Evolutionary conservation across 331 rosid genomes (phyloP).

Genomic region (Spiraea crenata): DNA sequence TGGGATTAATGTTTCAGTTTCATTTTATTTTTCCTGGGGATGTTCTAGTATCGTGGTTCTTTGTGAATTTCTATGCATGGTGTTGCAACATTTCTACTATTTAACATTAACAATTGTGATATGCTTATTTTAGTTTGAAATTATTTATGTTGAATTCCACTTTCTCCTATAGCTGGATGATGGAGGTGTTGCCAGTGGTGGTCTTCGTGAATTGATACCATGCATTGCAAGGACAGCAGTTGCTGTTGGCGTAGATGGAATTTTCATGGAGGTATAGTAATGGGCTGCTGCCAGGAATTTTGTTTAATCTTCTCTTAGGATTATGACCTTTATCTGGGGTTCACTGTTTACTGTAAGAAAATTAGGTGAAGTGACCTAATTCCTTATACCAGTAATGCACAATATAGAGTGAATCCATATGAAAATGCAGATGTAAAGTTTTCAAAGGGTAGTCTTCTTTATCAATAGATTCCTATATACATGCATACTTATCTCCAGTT

Average conservation of each 20-base stretch:
- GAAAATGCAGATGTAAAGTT: slow-evolving; percentile 1
- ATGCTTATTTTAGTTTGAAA: slow-evolving; percentile 4
- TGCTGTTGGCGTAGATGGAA: slow-evolving; percentile 96
- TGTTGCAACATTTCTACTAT: slow-evolving; percentile 3
- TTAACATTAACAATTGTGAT: not conserved
- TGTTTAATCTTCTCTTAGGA: not conserved
- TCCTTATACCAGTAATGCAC: not conserved
- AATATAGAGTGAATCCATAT: not conserved
- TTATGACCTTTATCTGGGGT: not conserved
- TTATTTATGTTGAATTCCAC: slow-evolving; percentile 21
- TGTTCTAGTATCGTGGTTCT: not conserved
- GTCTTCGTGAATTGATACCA: slow-evolving; percentile 92
- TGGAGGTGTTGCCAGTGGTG: slow-evolving; percentile 99
- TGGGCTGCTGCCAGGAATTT: slow-evolving; percentile 10
- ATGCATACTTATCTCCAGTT: not conserved
- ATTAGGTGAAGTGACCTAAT: not conserved
- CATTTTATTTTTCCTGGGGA: not conserved
- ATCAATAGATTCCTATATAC: not conserved
- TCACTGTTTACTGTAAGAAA: not conserved
- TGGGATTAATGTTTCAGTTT: not conserved
- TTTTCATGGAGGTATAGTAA: slow-evolving; percentile 84
- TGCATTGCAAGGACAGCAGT: slow-evolving; percentile 96
- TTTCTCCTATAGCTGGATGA: slow-evolving; percentile 70
- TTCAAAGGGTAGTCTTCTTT: not conserved
- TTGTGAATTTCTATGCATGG: not conserved